These are phyloP conservation scores for Puccinia polysora DNA, from an alignment of 1,284 basidiomycete species.

Conservation along the genomic window DNA sequence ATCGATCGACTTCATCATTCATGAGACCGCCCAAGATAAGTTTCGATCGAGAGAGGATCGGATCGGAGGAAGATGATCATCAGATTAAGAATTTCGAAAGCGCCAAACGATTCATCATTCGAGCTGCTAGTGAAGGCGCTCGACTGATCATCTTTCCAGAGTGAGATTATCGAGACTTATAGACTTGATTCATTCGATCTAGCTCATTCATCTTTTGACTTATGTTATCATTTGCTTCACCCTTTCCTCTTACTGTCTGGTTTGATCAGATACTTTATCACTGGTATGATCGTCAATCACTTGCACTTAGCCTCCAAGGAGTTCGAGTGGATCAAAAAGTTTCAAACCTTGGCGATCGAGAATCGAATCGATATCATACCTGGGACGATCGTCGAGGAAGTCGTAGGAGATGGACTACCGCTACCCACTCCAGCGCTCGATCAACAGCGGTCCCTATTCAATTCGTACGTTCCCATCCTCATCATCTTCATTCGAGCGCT, in stretches of 20 bases:
- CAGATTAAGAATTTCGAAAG: constrained; percentile 28
- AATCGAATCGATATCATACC: constrained; percentile 33
- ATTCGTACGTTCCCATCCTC: constrained; percentile 4
- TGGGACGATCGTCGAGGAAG: constrained; percentile 27
- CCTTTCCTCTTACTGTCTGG: neutral
- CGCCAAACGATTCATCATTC: constrained; percentile 8
- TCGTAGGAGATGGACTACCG: neutral
- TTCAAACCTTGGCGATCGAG: constrained; percentile 22
- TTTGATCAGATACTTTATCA: constrained; percentile 29
- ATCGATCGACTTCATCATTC: neutral
- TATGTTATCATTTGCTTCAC: no score
- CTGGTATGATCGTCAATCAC: constrained; percentile 29
- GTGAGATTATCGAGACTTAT: no score
- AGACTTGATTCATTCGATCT: neutral
- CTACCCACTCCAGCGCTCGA: neutral
- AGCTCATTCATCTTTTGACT: neutral
- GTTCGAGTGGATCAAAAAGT: constrained; percentile 16
- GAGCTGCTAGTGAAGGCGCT: neutral
- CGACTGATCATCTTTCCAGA: constrained; percentile 37
- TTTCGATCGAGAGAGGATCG: neutral
- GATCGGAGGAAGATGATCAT: constrained; percentile 5
- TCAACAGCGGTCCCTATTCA: neutral
- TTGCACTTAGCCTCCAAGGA: constrained; percentile 17
- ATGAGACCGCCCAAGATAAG: neutral
- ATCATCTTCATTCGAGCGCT: neutral